Conservation (phyloP, 192 early-diverging fungal genomes). For the Mortierella alpina region DNA sequence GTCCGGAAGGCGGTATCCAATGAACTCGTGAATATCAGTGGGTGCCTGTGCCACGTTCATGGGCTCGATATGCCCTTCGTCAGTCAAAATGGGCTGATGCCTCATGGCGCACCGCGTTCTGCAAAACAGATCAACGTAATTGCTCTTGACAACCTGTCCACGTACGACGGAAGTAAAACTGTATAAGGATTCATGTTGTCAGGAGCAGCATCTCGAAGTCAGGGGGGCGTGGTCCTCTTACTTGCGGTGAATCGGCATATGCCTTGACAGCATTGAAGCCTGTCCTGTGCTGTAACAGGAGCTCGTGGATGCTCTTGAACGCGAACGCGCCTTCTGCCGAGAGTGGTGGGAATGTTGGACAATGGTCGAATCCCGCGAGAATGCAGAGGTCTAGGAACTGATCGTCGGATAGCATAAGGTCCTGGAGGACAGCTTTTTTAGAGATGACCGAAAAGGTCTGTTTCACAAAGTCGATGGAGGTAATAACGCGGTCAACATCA, state of each 20-base stretch:
- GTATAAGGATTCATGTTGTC: neutral
- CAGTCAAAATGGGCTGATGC: conserved; percentile 76
- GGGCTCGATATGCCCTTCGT: conserved; percentile 77
- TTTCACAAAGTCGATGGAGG: conserved; percentile 71
- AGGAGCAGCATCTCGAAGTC: neutral
- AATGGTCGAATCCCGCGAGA: conserved; percentile 82
- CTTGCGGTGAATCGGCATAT: conserved; percentile 60
- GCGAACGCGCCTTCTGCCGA: conserved; percentile 64
- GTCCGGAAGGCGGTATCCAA: conserved; percentile 82
- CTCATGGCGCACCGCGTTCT: conserved; percentile 77
- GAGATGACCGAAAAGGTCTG: conserved; percentile 71
- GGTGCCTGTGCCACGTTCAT: conserved; percentile 72
- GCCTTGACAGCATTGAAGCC: conserved; percentile 80
- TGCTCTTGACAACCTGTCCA: conserved; percentile 57
- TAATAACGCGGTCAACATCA: conserved; percentile 79
- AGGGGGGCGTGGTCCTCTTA: neutral
- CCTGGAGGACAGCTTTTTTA: conserved; percentile 69
- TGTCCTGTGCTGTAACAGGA: conserved; percentile 72
- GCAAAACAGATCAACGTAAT: conserved; percentile 78
- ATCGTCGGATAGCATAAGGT: conserved; percentile 70
- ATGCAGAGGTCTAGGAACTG: conserved; percentile 86
- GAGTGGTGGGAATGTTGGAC: conserved; percentile 78
- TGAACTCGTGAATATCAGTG: conserved; percentile 83
- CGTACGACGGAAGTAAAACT: neutral
- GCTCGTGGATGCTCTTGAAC: conserved; percentile 76